Base-by-base conservation (phyloP, 805 yeast species). In the Cyberlindnera amylophila region DNA sequence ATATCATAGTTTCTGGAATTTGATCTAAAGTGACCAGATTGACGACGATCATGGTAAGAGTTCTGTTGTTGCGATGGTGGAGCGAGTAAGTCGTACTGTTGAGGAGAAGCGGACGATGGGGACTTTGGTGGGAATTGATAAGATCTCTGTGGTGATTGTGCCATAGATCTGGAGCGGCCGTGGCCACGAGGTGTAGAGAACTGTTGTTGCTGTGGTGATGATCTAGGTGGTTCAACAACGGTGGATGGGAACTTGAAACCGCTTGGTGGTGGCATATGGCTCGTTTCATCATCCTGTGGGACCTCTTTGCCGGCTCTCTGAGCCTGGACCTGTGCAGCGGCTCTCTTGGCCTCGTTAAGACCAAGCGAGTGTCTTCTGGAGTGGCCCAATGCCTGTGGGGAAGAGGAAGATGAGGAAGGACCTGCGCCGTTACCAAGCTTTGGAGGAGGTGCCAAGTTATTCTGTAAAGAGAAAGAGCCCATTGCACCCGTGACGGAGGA, bases 311-410 rank as follows among this genome's bases (percentile, higher is more conserved):
- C 59, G 2, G 57, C 64, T 62, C 89, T 75, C 60, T 87, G 93
- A 2, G 84, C 82, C 58, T 82, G 88, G 30, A 81, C 90, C 52
- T 81, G 82, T 4, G 96, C 96, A n/a, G 99, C 99, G 6, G 97
- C 97, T 53, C 82, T 82, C 55, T 86, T 89, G 11, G 98, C 98
- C 65, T 91, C 99, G 40, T 81, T 81, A 44, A 91, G 71, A 2
- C 95, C 97, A 46, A 91, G 69, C 0, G 97, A 89, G 62, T 91
- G 98, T 62, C 99, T 79, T 67, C 99, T 80, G 32, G 73, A 69
- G 61, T 91, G 99, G 28, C 97, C 96, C 46, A 70, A 14, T 14
- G 39, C 34, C 24, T 44, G 41, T 7, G 47, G 46, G 6, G 42
- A 27, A 13, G 30, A 33, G 3, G 38, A 9, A 10, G 47, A 44